These are phyloP conservation scores for Cladosporium austrohemisphaericum DNA, from an alignment of 2,329 filamentous ascomycete genomes.

Conservation along the genomic window DNA sequence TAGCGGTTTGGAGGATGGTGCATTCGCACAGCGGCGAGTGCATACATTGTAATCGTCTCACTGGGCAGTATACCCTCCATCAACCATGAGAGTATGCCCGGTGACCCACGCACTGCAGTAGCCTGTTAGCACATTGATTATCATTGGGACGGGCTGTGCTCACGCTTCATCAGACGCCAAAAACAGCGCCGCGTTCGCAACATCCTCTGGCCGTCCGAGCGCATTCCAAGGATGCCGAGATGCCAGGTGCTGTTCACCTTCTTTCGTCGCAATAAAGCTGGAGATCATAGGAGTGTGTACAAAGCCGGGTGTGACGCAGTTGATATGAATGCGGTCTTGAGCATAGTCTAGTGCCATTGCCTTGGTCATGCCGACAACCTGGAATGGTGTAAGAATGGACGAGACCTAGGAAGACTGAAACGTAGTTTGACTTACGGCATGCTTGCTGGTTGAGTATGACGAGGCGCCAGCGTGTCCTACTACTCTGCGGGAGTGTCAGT, in stretches of 20 bases:
- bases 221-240: slow-evolving; percentile 23
- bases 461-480: neutral
- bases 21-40: too few relatives aligned
- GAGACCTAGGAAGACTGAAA: neutral
- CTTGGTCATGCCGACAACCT: slow-evolving; percentile 28
- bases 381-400: too few relatives aligned
- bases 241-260: slow-evolving; percentile 5
- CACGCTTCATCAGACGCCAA: slow-evolving; percentile 27
- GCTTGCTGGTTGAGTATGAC: slow-evolving; percentile 22
- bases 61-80: slow-evolving; percentile 1
- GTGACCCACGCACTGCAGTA: slow-evolving; percentile 20
- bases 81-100: slow-evolving; percentile 17
- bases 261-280: neutral
- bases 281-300: slow-evolving; percentile 23
- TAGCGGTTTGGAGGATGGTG: too few relatives aligned
- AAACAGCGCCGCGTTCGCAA: slow-evolving; percentile 28
- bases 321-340: slow-evolving; percentile 24
- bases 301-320: slow-evolving; percentile 21
- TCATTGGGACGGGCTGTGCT: slow-evolving; percentile 6
- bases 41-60: neutral
- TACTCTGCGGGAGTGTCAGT: neutral
- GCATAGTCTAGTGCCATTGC: slow-evolving; percentile 28
- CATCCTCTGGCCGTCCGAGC: slow-evolving; percentile 24
- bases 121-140: neutral
- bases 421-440: slow-evolving; percentile 15